phyloP scores from a whole-genome alignment of 2,329 filamentous ascomycete genomes.

The Cadophora malorum region DNA sequence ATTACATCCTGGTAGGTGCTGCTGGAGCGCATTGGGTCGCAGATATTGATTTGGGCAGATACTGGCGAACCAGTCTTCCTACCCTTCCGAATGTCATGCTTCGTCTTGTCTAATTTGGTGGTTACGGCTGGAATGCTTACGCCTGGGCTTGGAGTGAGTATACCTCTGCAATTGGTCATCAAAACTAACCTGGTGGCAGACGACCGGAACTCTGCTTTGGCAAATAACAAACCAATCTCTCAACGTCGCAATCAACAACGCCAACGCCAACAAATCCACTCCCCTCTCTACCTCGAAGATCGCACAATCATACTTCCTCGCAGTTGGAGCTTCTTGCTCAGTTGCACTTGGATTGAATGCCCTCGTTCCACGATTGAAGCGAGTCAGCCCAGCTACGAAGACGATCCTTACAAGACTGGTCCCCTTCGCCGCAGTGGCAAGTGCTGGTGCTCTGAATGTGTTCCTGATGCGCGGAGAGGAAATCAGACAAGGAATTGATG shows the following conservation, averaged over 20 bases:
- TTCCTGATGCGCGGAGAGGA: slow-evolving; percentile 98
- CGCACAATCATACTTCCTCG: slow-evolving; percentile 87
- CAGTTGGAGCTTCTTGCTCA: slow-evolving; percentile 90
- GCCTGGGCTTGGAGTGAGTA: slow-evolving; percentile 74
- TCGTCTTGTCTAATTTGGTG: slow-evolving; percentile 89
- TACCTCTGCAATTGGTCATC: slow-evolving; percentile 17
- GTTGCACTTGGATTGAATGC: slow-evolving; percentile 93
- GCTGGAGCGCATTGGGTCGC: not conserved
- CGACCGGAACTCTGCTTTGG: slow-evolving; percentile 87
- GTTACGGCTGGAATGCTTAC: slow-evolving; percentile 98
- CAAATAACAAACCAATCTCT: slow-evolving; percentile 97
- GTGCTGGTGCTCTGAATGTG: slow-evolving; percentile 90
- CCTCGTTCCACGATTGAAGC: slow-evolving; percentile 82
- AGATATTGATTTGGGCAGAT: slow-evolving; percentile 59
- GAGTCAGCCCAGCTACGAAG: slow-evolving; percentile 75
- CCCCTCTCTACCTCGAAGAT: slow-evolving; percentile 83
- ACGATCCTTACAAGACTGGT: slow-evolving; percentile 85
- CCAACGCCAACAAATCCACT: slow-evolving; percentile 97
- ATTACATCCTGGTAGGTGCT: slow-evolving; percentile 80
- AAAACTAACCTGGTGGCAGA: slow-evolving; percentile 53
- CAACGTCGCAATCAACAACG: slow-evolving; percentile 96
- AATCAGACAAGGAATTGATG: slow-evolving; percentile 89
- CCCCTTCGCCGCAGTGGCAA: slow-evolving; percentile 93
- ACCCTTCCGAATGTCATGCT: slow-evolving; percentile 97
- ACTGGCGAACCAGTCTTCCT: slow-evolving; percentile 91